These are phyloP conservation scores for Gentiana macrophylla DNA, from an alignment of 257 asterid species.

Conservation along the genomic window DNA sequence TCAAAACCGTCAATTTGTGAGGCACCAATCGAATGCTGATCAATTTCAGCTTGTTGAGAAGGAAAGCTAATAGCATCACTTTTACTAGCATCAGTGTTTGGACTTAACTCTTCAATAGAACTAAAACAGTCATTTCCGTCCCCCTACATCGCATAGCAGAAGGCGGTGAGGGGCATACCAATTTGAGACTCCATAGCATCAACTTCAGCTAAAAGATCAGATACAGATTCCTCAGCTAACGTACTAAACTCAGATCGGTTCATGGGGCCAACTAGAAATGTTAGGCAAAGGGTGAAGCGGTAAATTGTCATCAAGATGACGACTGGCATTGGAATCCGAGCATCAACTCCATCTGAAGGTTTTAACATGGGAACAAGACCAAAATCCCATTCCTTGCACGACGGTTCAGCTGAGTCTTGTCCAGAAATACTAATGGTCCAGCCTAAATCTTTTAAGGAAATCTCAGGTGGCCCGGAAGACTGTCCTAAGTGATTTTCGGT, in stretches of 20 bases:
- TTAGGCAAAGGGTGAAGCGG: constrained; percentile 20
- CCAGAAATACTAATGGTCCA: constrained; percentile 28
- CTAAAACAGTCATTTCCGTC: constrained; percentile 34
- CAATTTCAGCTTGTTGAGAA: constrained; percentile 12
- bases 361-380: constrained; percentile 26
- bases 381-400: constrained; percentile 27
- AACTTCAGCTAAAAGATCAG: constrained; percentile 44
- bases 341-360: constrained; percentile 23
- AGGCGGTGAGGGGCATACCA: constrained; percentile 36
- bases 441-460: constrained; percentile 35
- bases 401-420: constrained; percentile 22
- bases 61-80: constrained; percentile 28
- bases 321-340: constrained; percentile 14
- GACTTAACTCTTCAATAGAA: constrained; percentile 37
- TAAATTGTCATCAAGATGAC: constrained; percentile 19
- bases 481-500: constrained; percentile 28
- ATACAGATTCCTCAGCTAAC: constrained; percentile 42
- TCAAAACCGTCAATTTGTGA: constrained; percentile 34
- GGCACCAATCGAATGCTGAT: constrained; percentile 17
- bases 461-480: constrained; percentile 23
- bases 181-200: constrained; percentile 42
- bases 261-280: constrained; percentile 26
- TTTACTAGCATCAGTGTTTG: constrained; percentile 29
- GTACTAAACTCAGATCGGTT: constrained; percentile 37
- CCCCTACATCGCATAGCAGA: constrained; percentile 25